Base-by-base conservation (phyloP, 805 yeast genomes). In the Saturnispora saitoi region DNA sequence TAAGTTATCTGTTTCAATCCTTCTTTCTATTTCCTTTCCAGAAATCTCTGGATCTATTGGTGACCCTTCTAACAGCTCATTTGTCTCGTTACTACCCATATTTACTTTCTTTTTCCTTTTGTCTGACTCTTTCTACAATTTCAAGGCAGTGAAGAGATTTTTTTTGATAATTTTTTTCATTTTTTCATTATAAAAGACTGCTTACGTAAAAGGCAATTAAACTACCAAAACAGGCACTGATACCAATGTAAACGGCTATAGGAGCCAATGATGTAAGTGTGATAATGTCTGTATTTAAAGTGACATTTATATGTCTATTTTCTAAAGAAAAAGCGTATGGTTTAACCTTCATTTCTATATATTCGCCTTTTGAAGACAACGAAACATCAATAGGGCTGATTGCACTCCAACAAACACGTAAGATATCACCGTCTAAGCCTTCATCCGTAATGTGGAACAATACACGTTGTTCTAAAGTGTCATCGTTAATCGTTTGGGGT, bases 391-490 rank as follows among this genome's bases (percentile, higher is more conserved):
- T 45, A 8, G 66, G 66, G 36, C 57, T 52, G 3, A 59, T 53
- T 2, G 66, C 63, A 31, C 56, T 41, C 65, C 65, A 62, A 47
- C 62, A 56, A 4, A 58, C 51, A 4, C 47, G 43, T 14, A 46
- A 28, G 12, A 32, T 15, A 10, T 32, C 7, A 19, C 36, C 36
- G 17, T 41, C 15, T 11, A 41, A n/a, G 28, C 32, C 15, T 9
- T 15, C 24, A 17, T 41, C 32, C 6, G n/a, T 10, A 3, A 41
- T 17, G n/a, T 19, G 22, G n/a, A 41, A 41, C 36, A 29, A 12
- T 8, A 29, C 10, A 12, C 26, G 15, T 14, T 40, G 31, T n/a
- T 40, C 32, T 17, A 20, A n/a, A 8, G 12, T 9, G 14, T 36
- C 24, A 6, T 19, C 12, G 15, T 32, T 17, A 14, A 7, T 7